Evolutionary conservation across 108 stramenopile species (phyloP).

Genomic region (Fistulifera pelliculosa): DNA sequence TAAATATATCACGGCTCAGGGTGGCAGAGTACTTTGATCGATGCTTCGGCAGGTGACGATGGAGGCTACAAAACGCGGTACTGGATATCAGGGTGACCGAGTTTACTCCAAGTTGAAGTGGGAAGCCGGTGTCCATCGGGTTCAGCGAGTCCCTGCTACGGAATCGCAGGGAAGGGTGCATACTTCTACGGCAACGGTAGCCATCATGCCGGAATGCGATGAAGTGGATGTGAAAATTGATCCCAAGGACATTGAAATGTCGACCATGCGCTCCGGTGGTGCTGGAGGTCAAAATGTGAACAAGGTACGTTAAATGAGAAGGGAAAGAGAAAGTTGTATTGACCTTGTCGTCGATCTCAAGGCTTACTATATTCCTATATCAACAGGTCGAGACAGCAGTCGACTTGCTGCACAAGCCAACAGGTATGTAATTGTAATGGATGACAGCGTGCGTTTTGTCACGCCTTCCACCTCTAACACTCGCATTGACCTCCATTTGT

Average conservation of each 20-base stretch:
- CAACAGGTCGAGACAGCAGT: slow-evolving; percentile 98
- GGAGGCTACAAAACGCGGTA: slow-evolving; percentile 87
- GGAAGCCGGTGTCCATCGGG: slow-evolving; percentile 96
- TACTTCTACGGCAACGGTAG: slow-evolving; percentile 92
- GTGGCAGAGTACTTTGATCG: slow-evolving; percentile 82
- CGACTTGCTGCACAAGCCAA: slow-evolving; percentile 91
- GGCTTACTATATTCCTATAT: too few species aligned
- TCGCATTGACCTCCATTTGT: too few species aligned
- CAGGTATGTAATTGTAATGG: slow-evolving; percentile 33
- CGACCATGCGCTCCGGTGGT: slow-evolving; percentile 87
- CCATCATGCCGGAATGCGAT: slow-evolving; percentile 85
- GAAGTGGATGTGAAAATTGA: slow-evolving; percentile 82
- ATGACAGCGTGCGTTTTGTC: neutral
- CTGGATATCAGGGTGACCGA: slow-evolving; percentile 76
- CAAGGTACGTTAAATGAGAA: too few species aligned
- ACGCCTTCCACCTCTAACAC: too few species aligned
- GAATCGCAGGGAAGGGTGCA: slow-evolving; percentile 89
- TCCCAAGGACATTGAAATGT: slow-evolving; percentile 79
- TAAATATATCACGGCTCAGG: slow-evolving; percentile 63
- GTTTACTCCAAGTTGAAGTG: slow-evolving; percentile 89
- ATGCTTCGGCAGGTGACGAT: slow-evolving; percentile 71
- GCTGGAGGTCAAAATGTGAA: slow-evolving; percentile 99
- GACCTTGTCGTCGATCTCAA: too few species aligned
- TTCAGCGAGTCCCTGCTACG: slow-evolving; percentile 96
- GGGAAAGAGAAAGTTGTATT: too few species aligned